These are phyloP conservation scores for Themeda triandra DNA, from an alignment of 176 grass and related monocot genomes.

Conservation along the genomic window DNA sequence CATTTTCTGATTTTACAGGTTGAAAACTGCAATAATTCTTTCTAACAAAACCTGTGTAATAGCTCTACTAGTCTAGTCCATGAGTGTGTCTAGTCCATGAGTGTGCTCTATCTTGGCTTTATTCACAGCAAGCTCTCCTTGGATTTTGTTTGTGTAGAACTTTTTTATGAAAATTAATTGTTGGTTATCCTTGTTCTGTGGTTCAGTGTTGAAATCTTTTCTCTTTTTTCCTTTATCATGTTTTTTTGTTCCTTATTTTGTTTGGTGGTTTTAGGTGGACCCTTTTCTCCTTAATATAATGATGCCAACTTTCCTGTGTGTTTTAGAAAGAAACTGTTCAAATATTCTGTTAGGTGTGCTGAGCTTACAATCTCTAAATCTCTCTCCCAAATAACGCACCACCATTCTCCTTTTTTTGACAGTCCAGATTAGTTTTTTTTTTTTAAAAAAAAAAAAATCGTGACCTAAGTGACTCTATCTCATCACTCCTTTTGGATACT, in stretches of 20 bases:
- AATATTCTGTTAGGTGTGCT: neutral
- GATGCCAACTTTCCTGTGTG: neutral
- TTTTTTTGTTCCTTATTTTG: neutral
- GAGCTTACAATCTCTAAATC: neutral
- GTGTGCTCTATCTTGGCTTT: neutral
- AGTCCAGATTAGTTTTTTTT: neutral
- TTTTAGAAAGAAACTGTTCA: neutral
- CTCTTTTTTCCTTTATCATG: neutral
- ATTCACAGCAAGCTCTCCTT: neutral
- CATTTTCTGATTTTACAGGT: neutral
- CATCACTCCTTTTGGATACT: neutral
- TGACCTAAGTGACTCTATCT: neutral
- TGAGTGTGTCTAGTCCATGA: neutral
- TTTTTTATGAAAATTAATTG: slow-evolving; percentile 6
- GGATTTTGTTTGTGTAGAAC: neutral
- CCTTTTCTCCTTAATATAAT: neutral
- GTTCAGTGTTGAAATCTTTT: neutral
- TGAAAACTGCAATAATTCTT: neutral
- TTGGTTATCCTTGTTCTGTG: neutral
- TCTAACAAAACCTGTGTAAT: neutral
- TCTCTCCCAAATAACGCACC: neutral
- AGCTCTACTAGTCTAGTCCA: neutral
- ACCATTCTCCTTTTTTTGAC: neutral
- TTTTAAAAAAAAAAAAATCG: too few relatives aligned
- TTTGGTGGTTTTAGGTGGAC: neutral